Evolutionary conservation across 768 basidiomycete genomes (phyloP).

Genomic region (Tricholoma matsutake): DNA sequence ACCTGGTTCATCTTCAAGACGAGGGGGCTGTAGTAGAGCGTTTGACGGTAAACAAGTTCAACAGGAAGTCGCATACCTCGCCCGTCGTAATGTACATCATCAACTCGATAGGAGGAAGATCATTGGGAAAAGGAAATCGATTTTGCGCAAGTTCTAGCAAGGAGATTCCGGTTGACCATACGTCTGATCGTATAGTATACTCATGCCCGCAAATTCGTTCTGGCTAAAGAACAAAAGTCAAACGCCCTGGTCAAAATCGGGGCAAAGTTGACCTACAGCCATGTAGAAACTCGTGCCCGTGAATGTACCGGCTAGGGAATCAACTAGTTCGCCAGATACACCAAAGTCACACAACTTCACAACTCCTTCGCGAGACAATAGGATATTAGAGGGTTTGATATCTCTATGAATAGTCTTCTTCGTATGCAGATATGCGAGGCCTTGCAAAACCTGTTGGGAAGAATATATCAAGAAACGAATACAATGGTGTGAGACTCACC

Average conservation of each 20-base stretch:
- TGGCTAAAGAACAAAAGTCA: constrained; percentile 48
- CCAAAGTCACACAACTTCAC: constrained; percentile 97
- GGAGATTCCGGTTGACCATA: constrained; percentile 97
- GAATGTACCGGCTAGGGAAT: constrained; percentile 90
- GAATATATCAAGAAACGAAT: neutral
- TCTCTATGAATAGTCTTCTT: constrained; percentile 94
- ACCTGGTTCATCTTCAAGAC: constrained; percentile 71
- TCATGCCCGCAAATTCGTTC: constrained; percentile 91
- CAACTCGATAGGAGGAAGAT: constrained; percentile 91
- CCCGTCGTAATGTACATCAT: constrained; percentile 85
- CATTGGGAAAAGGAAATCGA: constrained; percentile 91
- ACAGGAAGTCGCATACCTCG: constrained; percentile 46
- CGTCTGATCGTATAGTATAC: constrained; percentile 94
- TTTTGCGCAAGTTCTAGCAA: constrained; percentile 93
- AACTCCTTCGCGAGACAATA: constrained; percentile 84
- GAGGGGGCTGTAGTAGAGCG: constrained; percentile 57
- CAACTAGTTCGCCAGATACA: constrained; percentile 92
- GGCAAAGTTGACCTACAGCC: constrained; percentile 67
- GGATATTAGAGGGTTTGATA: constrained; percentile 92
- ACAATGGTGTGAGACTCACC: constrained; percentile 41
- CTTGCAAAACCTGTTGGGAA: constrained; percentile 67
- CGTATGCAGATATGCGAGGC: constrained; percentile 90
- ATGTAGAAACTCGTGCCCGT: constrained; percentile 98
- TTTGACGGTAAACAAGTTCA: constrained; percentile 9
- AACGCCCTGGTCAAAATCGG: constrained; percentile 5